phyloP scores from a whole-genome alignment of 768 basidiomycete species.

The Dictyophora rubrovolvata region DNA sequence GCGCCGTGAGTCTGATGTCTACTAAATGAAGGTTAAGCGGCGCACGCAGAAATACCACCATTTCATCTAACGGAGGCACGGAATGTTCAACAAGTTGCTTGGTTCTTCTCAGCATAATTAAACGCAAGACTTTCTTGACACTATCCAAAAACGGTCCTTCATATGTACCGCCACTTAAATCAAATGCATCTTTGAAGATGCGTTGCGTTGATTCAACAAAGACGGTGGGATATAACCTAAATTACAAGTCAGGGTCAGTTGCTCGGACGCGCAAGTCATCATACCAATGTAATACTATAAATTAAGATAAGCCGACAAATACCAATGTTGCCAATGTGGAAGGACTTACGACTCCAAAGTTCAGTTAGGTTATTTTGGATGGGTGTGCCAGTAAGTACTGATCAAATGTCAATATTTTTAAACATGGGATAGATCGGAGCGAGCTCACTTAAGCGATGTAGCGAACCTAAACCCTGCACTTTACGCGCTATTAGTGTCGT shows the following conservation, averaged over 20 bases:
- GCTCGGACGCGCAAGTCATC: neutral
- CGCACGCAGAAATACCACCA: constrained; percentile 39
- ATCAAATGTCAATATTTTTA: neutral
- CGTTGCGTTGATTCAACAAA: constrained; percentile 40
- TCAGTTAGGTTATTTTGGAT: constrained; percentile 58
- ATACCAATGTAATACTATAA: constrained; percentile 32
- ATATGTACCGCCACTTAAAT: constrained; percentile 44
- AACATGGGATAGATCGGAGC: neutral
- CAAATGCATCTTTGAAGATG: constrained; percentile 42
- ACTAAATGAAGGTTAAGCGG: neutral
- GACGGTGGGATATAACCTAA: constrained; percentile 38
- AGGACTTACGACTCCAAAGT: constrained; percentile 31
- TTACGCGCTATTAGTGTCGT: constrained; percentile 43
- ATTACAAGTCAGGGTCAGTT: constrained; percentile 9
- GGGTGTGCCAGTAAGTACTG: constrained; percentile 66
- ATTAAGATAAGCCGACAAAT: neutral
- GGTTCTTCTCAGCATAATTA: constrained; percentile 52
- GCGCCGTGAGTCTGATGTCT: neutral
- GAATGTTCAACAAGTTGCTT: constrained; percentile 38
- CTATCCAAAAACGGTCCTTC: constrained; percentile 37
- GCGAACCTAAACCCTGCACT: constrained; percentile 43
- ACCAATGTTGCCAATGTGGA: neutral
- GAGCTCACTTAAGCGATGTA: constrained; percentile 45
- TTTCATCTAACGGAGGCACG: constrained; percentile 49
- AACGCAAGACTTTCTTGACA: constrained; percentile 36